These are phyloP conservation scores for Candida michaelii DNA, from an alignment of 805 yeast species.

Conservation along the genomic window DNA sequence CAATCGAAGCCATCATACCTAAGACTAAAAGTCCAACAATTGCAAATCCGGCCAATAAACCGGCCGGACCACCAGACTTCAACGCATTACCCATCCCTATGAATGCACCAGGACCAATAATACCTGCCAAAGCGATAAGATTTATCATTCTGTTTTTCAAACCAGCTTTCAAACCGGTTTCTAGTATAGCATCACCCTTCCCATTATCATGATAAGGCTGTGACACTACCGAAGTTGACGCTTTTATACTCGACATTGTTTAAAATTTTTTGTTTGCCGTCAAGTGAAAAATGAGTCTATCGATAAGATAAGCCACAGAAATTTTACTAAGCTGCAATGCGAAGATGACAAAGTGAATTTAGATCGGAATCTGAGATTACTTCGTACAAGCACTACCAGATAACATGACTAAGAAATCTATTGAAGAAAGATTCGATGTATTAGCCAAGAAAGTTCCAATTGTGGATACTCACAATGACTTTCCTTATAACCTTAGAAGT, in stretches of 20 bases:
- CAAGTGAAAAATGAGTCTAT: not conserved
- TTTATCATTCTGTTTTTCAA: constrained; percentile 21
- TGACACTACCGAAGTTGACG: not conserved
- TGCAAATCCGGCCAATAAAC: constrained; percentile 49
- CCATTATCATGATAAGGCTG: constrained; percentile 3
- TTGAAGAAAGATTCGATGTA: constrained; percentile 5
- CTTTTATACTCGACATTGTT: no score
- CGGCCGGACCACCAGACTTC: constrained; percentile 42
- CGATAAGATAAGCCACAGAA: not conserved
- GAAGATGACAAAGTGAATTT: no score
- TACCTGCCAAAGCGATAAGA: constrained; percentile 26
- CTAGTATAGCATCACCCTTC: constrained; percentile 4
- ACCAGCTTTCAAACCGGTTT: constrained; percentile 41
- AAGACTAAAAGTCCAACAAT: constrained; percentile 47
- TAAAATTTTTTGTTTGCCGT: not conserved
- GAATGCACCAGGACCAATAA: constrained; percentile 54
- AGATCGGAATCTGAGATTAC: no score
- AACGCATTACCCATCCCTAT: constrained; percentile 53
- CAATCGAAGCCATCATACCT: constrained; percentile 39
- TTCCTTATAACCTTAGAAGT: constrained; percentile 49
- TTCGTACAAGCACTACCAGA: not conserved
- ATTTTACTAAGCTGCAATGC: no score
- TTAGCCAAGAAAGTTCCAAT: constrained; percentile 29
- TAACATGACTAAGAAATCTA: not conserved
- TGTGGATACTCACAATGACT: constrained; percentile 50